Base-by-base conservation (phyloP, 225 moss, liverwort and hornwort genomes). In the Rhytidiadelphus loreus region DNA sequence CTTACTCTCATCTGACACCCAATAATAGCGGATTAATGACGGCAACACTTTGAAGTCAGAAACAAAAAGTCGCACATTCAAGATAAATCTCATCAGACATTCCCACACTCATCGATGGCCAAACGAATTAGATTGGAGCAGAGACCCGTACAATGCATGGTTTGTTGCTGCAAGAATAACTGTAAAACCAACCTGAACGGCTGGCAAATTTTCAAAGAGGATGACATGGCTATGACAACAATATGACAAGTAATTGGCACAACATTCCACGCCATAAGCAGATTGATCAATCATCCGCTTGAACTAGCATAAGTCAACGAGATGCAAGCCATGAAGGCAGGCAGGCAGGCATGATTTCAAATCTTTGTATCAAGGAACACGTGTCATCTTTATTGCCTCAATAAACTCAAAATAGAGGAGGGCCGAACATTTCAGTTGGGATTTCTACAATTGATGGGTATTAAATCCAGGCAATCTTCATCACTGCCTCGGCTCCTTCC, bases 351-450 rank as follows among this genome's bases (percentile, higher is more conserved):
- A 75, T 81, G 82, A 81, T 44, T 65, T 44, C n/a, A 82, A 59
- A 66, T 68, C 61, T 43, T 28, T 46, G 62, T 82, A 56, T 82
- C 81, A 87, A 89, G 76, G 88, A 91, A 86, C 89, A 90, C 91
- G 71, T 89, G 89, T 92, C 86, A 75, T 89, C 91, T 89, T 92
- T 92, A 92, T 92, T 92, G 91, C 91, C 87, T 87, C 89, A 83
- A 89, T 83, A 83, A 89, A 87, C 89, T 92, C 92, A 85, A 83
- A 91, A 78, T 33, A 85, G 87, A 79, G 86, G 83, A 89, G 72
- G 86, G 87, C 87, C 77, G 65, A 82, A 86, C 90, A 83, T 72
- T 87, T 82, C 56, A 61, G 82, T 87, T 82, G 89, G 62, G 53
- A 80, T 79, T 84, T 77, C 70, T 58, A 86, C 82, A 87, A 73